Conservation (phyloP, 2,329 filamentous ascomycete species). For the Rachicladosporium sp. region DNA sequence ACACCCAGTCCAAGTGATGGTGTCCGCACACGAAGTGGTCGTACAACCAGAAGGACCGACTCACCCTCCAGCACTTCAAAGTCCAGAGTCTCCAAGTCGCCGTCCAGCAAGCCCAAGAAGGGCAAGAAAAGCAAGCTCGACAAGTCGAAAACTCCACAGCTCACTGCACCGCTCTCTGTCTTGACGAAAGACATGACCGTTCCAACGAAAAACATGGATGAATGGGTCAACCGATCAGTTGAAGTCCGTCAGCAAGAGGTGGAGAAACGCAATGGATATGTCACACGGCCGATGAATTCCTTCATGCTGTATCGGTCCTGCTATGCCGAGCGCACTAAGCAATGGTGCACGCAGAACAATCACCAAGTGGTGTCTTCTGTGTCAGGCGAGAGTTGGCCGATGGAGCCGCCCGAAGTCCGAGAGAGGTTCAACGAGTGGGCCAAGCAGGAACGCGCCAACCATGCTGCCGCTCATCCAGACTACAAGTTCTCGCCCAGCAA, state of each 20-base stretch:
- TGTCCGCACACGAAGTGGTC: constrained; percentile 28
- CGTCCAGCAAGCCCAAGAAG: constrained; percentile 28
- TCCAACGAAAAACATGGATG: constrained; percentile 63
- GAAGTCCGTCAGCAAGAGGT: constrained; percentile 58
- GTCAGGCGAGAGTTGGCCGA: constrained; percentile 75
- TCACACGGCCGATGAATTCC: constrained; percentile 90
- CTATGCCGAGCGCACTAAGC: constrained; percentile 76
- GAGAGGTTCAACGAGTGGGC: constrained; percentile 69
- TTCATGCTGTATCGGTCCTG: constrained; percentile 97
- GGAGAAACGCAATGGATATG: constrained; percentile 58
- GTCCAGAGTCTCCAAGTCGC: constrained; percentile 21
- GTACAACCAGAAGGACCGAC: constrained; percentile 21
- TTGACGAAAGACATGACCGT: constrained; percentile 53
- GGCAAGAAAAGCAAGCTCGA: constrained; percentile 32
- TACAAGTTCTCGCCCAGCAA: constrained; percentile 94
- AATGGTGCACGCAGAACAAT: constrained; percentile 72
- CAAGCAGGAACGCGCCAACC: constrained; percentile 69
- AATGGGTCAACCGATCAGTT: constrained; percentile 60
- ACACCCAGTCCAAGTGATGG: constrained; percentile 32
- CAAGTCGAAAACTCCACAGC: constrained; percentile 38
- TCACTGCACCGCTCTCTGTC: constrained; percentile 58
- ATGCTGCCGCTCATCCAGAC: constrained; percentile 69
- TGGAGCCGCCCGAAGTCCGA: constrained; percentile 62
- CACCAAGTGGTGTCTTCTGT: constrained; percentile 84
- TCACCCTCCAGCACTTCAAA: constrained; percentile 24